These are phyloP conservation scores for Nannochloropsis gaditana DNA, from an alignment of 108 stramenopile species.

Conservation along the genomic window DNA sequence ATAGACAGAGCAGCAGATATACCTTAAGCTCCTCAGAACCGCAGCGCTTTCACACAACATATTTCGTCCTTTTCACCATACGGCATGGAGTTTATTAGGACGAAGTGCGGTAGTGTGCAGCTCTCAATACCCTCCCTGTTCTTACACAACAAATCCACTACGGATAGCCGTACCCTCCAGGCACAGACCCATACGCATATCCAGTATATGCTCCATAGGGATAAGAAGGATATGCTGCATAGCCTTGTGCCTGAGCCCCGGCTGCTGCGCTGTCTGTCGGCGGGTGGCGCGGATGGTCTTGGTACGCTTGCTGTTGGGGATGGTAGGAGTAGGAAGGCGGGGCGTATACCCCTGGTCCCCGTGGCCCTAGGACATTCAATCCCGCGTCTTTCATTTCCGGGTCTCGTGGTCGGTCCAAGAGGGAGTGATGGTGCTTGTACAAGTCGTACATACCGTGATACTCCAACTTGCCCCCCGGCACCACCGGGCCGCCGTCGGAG, in stretches of 20 bases:
- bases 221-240: background rate
- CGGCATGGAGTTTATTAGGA: too few species aligned
- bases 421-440: background rate
- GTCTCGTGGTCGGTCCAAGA: background rate
- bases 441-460: slow-evolving; percentile 4
- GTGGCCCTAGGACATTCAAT: background rate
- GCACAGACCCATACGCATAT: background rate
- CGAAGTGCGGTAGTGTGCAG: background rate
- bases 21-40: too few species aligned
- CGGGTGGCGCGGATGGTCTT: background rate
- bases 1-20: too few species aligned
- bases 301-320: background rate
- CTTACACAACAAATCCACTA: background rate
- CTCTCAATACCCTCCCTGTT: background rate
- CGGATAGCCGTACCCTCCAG: background rate
- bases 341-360: background rate
- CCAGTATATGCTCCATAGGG: background rate
- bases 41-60: too few species aligned
- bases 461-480: slow-evolving; percentile 11
- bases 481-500: background rate
- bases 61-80: too few species aligned
- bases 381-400: background rate
- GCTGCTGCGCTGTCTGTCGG: background rate
- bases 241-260: background rate
- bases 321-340: background rate